Evolutionary conservation across 2,329 filamentous ascomycete genomes (phyloP).

Genomic region (Stemphylium beticola): DNA sequence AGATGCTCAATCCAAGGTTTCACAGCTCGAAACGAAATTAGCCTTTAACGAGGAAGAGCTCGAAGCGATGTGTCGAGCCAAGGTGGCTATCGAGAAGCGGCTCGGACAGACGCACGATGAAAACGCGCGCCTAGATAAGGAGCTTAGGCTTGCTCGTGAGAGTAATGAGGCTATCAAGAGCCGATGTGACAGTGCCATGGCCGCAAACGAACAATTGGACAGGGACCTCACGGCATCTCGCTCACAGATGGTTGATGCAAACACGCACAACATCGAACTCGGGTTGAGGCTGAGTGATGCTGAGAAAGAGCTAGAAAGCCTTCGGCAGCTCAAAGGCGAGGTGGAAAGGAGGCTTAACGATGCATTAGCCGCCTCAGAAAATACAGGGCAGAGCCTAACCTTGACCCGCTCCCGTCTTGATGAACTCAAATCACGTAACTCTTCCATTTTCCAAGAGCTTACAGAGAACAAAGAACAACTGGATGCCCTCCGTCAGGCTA

Average conservation of each 20-base stretch:
- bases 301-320: slow-evolving; percentile 18
- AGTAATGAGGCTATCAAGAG: slow-evolving; percentile 15
- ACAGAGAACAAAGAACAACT: slow-evolving; percentile 13
- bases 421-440: slow-evolving; percentile 13
- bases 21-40: slow-evolving; percentile 15
- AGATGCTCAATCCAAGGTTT: slow-evolving; percentile 15
- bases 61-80: slow-evolving; percentile 18
- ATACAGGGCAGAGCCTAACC: slow-evolving; percentile 16
- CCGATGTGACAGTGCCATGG: slow-evolving; percentile 11
- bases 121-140: slow-evolving; percentile 27
- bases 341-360: slow-evolving; percentile 17
- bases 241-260: slow-evolving; percentile 16
- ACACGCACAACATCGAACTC: slow-evolving; percentile 22
- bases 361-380: not conserved
- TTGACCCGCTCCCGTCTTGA: slow-evolving; percentile 14
- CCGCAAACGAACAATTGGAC: slow-evolving; percentile 24
- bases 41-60: slow-evolving; percentile 27
- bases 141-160: slow-evolving; percentile 22
- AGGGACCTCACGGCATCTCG: slow-evolving; percentile 21
- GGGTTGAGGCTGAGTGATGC: slow-evolving; percentile 14
- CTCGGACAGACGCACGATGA: slow-evolving; percentile 19
- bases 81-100: slow-evolving; percentile 20
- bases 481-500: slow-evolving; percentile 17
- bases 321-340: slow-evolving; percentile 21
- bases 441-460: slow-evolving; percentile 9